Percentiles rank a stretch among this genome's conserved stretches.
Conservation (phyloP, 768 basidiomycete species). For the Chiua virens region DNA sequence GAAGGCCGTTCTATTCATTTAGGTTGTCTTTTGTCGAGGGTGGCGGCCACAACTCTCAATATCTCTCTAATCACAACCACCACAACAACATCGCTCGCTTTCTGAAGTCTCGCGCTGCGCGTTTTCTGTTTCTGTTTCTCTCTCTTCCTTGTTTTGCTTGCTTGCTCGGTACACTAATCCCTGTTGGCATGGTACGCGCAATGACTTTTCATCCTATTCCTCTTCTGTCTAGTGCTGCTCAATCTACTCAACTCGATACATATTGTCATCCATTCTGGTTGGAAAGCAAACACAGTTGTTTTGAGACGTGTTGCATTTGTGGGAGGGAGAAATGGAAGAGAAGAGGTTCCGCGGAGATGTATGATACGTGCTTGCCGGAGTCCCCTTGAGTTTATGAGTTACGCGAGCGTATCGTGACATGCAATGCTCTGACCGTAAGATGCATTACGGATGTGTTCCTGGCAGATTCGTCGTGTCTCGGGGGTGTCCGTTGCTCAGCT, state of each 20-base stretch:
- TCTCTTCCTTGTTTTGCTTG: neutral
- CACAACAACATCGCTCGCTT: no score
- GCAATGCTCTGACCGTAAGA: no score
- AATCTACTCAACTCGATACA: slow-evolving; percentile 23
- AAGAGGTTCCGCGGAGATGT: no score
- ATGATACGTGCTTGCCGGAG: no score
- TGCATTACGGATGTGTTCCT: no score
- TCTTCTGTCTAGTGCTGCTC: slow-evolving; percentile 11
- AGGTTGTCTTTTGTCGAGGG: neutral
- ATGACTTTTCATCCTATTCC: slow-evolving; percentile 4
- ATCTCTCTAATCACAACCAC: neutral
- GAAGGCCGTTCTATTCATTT: neutral
- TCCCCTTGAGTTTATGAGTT: no score
- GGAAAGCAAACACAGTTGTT: slow-evolving; percentile 5
- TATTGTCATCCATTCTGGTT: slow-evolving; percentile 17
- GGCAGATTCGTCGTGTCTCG: no score
- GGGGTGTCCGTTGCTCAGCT: no score
- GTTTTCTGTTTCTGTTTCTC: neutral
- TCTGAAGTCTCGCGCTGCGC: no score
- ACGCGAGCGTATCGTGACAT: no score
- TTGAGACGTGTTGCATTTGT: slow-evolving; percentile 2
- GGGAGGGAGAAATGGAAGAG: neutral
- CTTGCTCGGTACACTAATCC: slow-evolving; percentile 17
- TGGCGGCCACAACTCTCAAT: neutral
- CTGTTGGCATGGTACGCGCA: slow-evolving; percentile 21